Conservation (phyloP, 208 protist genomes). For the Leishmania mexicana region DNA sequence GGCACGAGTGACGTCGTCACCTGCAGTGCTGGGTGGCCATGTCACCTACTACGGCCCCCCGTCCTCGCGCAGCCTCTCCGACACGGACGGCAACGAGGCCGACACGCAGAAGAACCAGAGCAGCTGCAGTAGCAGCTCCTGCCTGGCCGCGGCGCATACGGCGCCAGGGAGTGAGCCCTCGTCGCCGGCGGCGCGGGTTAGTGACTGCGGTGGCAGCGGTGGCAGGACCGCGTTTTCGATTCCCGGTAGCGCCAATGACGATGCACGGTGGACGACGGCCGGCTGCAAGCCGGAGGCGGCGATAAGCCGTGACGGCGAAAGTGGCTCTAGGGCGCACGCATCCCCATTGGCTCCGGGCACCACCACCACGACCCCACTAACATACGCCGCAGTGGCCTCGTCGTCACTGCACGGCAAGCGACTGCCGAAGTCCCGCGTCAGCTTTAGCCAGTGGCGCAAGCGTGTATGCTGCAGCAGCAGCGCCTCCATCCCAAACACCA, state of each 20-base stretch:
- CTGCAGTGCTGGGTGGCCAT: neutral
- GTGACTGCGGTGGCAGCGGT: neutral
- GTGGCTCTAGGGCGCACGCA: no score
- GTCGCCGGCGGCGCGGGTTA: neutral
- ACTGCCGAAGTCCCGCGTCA: constrained; percentile 28
- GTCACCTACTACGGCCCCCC: constrained; percentile 4
- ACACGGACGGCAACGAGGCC: neutral
- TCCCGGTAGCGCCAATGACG: neutral
- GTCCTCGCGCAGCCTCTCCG: neutral
- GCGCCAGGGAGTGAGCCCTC: neutral
- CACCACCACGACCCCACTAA: constrained; percentile 5
- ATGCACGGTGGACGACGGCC: neutral
- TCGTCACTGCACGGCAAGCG: constrained; percentile 19
- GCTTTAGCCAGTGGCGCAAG: constrained; percentile 27
- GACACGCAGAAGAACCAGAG: neutral
- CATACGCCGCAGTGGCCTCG: constrained; percentile 23
- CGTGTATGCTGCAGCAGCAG: neutral
- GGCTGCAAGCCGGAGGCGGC: neutral
- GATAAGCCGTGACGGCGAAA: neutral
- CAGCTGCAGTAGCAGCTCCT: neutral
- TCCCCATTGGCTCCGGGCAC: neutral
- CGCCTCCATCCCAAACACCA: constrained; percentile 3
- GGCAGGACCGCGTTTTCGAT: neutral
- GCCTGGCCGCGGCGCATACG: constrained; percentile 1
- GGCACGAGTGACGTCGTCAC: neutral